These are phyloP conservation scores for Zygosaccharomyces lentus DNA, from an alignment of 805 yeast genomes.

Conservation along the genomic window DNA sequence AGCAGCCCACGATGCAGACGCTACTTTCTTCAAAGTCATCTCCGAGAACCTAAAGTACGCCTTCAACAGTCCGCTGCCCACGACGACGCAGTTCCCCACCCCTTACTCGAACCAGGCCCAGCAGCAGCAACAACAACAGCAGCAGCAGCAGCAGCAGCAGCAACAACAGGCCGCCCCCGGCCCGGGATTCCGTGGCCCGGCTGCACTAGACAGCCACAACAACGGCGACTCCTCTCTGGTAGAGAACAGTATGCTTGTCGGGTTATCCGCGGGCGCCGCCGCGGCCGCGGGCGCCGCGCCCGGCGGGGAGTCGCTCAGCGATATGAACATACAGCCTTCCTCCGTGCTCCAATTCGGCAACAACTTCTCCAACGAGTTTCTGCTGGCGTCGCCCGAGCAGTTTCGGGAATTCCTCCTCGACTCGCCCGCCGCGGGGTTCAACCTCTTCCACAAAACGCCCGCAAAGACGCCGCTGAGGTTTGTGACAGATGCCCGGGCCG, in stretches of 20 bases:
- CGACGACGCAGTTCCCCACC: conserved; percentile 34
- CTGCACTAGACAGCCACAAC: conserved; percentile 8
- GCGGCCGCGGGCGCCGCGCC: conserved; percentile 9
- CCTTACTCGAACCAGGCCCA: conserved; percentile 32
- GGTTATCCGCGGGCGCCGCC: conserved; percentile 9
- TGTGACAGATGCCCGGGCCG: conserved; percentile 19
- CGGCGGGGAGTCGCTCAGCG: conserved; percentile 24
- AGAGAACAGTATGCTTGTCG: conserved; percentile 27
- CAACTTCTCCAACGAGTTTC: conserved; percentile 29
- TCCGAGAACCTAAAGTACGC: conserved; percentile 30
- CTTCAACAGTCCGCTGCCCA: conserved; percentile 32
- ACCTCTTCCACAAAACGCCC: conserved; percentile 33
- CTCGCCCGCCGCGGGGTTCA: conserved; percentile 33
- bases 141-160: conserved; percentile 3
- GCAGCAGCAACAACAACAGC: conserved; percentile 7
- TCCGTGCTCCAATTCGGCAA: conserved; percentile 28
- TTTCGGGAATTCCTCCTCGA: conserved; percentile 34
- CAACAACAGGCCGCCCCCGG: neutral
- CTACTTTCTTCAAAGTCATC: conserved; percentile 27
- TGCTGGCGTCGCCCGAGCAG: conserved; percentile 35
- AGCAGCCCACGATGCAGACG: conserved; percentile 22
- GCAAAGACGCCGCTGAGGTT: conserved; percentile 36
- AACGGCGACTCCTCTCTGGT: conserved; percentile 25
- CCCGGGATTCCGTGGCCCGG: neutral
- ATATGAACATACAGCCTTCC: conserved; percentile 35